phyloP scores from a whole-genome alignment of 257 asterid genomes.

The Cordia subcordata region DNA sequence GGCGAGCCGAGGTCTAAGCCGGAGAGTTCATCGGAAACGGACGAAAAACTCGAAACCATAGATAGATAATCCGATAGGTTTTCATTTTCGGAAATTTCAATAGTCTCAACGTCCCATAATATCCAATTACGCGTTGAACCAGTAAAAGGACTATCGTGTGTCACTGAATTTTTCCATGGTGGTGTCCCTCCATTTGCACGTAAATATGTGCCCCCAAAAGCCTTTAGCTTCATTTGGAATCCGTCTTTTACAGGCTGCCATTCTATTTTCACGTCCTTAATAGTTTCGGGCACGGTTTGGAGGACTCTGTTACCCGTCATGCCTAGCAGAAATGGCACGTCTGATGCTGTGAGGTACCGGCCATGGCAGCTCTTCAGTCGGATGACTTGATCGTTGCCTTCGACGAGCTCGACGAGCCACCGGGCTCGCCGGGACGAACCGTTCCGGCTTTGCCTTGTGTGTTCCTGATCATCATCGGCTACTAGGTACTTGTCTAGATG shows the following conservation, averaged over 20 bases:
- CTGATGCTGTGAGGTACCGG: conserved; percentile 64
- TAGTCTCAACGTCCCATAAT: conserved; percentile 72
- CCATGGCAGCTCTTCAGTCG: conserved; percentile 70
- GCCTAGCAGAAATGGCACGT: conserved; percentile 59
- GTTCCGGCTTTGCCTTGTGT: conserved; percentile 66
- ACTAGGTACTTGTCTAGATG: conserved; percentile 72
- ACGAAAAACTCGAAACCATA: conserved; percentile 65
- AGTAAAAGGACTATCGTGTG: conserved; percentile 59
- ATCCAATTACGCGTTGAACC: conserved; percentile 58
- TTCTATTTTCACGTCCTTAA: conserved; percentile 33
- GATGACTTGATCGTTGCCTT: conserved; percentile 33
- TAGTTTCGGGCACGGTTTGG: conserved; percentile 43
- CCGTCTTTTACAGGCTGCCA: conserved; percentile 92
- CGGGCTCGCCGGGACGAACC: conserved; percentile 56
- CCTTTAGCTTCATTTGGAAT: conserved; percentile 60
- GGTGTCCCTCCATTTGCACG: conserved; percentile 95
- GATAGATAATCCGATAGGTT: conserved; percentile 56
- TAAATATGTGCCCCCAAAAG: conserved; percentile 57
- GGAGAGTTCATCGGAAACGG: conserved; percentile 73
- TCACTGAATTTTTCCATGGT: conserved; percentile 87
- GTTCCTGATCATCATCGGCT: conserved; percentile 70
- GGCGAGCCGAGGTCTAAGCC: conserved; percentile 71
- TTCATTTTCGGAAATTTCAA: conserved; percentile 77
- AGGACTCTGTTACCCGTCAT: conserved; percentile 70
- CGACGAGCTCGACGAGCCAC: conserved; percentile 82